Evolutionary conservation across 192 early-diverging fungal genomes (phyloP), one percentile per base, ranked within the genome.

Genomic region (Coemansia sp.): DNA sequence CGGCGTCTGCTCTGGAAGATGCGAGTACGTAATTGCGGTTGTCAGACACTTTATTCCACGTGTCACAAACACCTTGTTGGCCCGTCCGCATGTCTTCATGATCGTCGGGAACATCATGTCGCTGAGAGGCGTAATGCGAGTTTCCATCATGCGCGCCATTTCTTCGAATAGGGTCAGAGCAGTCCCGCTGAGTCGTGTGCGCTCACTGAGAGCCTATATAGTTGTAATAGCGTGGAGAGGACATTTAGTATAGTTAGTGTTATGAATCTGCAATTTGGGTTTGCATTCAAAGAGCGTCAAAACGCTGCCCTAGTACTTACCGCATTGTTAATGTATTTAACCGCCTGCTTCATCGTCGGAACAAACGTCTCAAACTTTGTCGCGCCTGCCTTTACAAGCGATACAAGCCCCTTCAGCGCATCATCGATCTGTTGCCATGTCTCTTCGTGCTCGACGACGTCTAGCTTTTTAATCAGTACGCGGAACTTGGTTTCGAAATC

Each of bases 61-160:
- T 4, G 71, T 76, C 30, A 88, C 82, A 73, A 86, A 84, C 23
- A 91, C 83, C 59, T 87, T 87, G 77, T 91, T 92, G n/a, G 88
- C 83, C 15, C 87, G 85, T 10, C 74, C 79, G 62, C 85, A 88
- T 17, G 88, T 78, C 44, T 82, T 83, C 51, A 93, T 58, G 0
- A 87, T 60, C 0, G 86, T 53, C 2, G 82, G 79, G 9, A 86
- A 72, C 48, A 91, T 78, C 43, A 82, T 40, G 24, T 93, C 91
- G 15, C 71, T 53, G 7, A 89, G 60, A 7, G 67, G 52, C 34
- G 85, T 80, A 66, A 89, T 89, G 22, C 84, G 80, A 27, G 80
- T 78, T 40, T 84, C 80, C 64, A 89, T 79, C 15, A 64, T 46
- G 39, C 73, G 75, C n/a, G 86, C 75, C 46, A 92, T 56, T 38